Base-by-base conservation (phyloP, 257 asterid genomes). In the Linaria vulgaris region DNA sequence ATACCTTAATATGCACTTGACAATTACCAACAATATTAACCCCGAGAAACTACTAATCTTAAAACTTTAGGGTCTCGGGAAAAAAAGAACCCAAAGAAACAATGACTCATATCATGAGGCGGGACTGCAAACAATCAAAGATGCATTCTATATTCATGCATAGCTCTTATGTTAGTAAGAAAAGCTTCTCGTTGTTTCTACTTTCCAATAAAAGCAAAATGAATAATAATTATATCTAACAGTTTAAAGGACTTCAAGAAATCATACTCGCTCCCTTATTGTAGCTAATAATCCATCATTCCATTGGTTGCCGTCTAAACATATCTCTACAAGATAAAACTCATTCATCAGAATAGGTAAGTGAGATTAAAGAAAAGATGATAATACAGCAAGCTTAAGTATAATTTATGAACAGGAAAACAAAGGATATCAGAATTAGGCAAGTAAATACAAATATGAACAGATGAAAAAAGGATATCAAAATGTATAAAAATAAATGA, bases 261-360 rank as follows among this genome's bases (percentile, higher is more conserved):
- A 64, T n/a, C 79, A 69, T 85, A 94, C 99, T 92, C 88, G 87
- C 81, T 90, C 99, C 78, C 99, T 81, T 63, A 85, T 81, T 54
- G 92, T 94, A 60, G 99, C 99, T 63, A 90, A 76, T 65, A 90
- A 73, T 70, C 99, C 99, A 74, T 94, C 99, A 70, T 94, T 88
- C 99, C 99, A 94, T 80, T 90, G 95, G 76, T 88, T 95, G 46
- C 96, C 97, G 63, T 87, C 97, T 76, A 94, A 83, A 66, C 50
- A 72, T 69, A 88, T 78, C 79, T 94, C 99, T 94, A 82, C 85
- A 83, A 53, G 73, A 66, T 53, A 39, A 70, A 34, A 66, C 53
- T 53, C 63, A 53, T 68, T 34, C 61, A 60, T 76, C 69, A 72
- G 71, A 60, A 69, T 44, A 44, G 55, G 64, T 38, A 66, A 58